phyloP scores from a whole-genome alignment of 31 red algal genomes.

The Endocladia muricata region DNA sequence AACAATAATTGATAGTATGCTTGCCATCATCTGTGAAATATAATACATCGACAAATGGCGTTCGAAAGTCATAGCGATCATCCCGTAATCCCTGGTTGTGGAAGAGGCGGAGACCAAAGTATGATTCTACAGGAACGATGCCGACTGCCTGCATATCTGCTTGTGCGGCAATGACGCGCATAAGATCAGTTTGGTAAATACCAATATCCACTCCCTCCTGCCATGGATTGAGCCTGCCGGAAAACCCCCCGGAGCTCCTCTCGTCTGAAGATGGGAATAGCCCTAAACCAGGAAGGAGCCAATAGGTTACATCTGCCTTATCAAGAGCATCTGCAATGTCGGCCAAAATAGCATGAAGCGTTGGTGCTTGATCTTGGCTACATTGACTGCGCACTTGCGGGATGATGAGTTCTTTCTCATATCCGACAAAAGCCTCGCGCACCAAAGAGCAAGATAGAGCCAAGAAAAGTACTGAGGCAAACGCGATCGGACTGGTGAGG shows the following conservation, averaged over 20 bases:
- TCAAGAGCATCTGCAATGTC: conserved; percentile 49
- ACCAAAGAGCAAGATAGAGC: too few species aligned
- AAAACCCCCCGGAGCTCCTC: neutral
- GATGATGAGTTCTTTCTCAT: too few species aligned
- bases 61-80: conserved; percentile 50
- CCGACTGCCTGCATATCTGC: conserved; percentile 24
- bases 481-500: too few species aligned
- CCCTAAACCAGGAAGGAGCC: conserved; percentile 50
- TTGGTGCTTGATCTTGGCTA: neutral
- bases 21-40: conserved; percentile 22
- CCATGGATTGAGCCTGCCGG: conserved; percentile 37
- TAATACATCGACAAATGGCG: conserved; percentile 58
- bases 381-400: too few species aligned
- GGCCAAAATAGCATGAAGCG: conserved; percentile 12
- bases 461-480: too few species aligned
- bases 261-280: conserved; percentile 20
- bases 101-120: conserved; percentile 60
- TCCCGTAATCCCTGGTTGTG: conserved; percentile 9
- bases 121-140: conserved; percentile 59
- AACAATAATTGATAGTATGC: conserved; percentile 37
- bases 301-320: conserved; percentile 38
- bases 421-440: too few species aligned
- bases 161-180: conserved; percentile 32
- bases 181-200: conserved; percentile 25
- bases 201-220: conserved; percentile 59